A percentile compares a stretch with the other conserved stretches of the same genome.
These are phyloP conservation scores for Podospora anserina DNA, from an alignment of 495 filamentous ascomycete species.

Conservation along the genomic window DNA sequence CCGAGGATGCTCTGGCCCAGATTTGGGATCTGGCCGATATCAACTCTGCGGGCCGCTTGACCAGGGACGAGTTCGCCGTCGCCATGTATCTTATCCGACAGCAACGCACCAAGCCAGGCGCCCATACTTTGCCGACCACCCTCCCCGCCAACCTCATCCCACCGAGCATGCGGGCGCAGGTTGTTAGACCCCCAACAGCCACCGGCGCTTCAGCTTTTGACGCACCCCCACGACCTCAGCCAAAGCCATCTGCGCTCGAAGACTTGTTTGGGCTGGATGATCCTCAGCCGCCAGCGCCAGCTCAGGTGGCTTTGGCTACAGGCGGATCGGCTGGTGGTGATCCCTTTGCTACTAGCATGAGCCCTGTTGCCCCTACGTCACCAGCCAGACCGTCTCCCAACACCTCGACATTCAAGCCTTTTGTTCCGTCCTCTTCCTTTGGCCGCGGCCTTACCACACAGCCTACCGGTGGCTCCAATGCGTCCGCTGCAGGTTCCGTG, in stretches of 20 bases:
- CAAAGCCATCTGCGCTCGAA: conserved; percentile 71
- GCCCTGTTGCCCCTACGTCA: conserved; percentile 49
- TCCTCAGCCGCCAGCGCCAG: conserved; percentile 46
- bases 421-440: conserved; percentile 86
- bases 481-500: conserved; percentile 27
- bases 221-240: conserved; percentile 42
- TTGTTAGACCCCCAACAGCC: conserved; percentile 39
- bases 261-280: conserved; percentile 89
- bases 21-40: conserved; percentile 98
- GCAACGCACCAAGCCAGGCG: conserved; percentile 69
- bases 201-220: conserved; percentile 46
- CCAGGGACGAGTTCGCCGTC: conserved; percentile 88
- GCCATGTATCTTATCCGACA: conserved; percentile 96
- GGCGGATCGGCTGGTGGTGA: conserved; percentile 63
- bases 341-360: conserved; percentile 53
- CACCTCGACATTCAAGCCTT: conserved; percentile 73
- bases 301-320: conserved; percentile 65
- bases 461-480: conserved; percentile 67
- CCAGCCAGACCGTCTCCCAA: conserved; percentile 48
- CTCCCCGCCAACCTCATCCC: conserved; percentile 81
- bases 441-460: conserved; percentile 78
- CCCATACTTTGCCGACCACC: conserved; percentile 60
- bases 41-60: conserved; percentile 80
- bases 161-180: conserved; percentile 76
- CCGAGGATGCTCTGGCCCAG: conserved; percentile 87